A percentile compares a stretch with the other conserved stretches of the same genome.
Conservation (phyloP, 176 grass and related monocot genomes). For the Oryza punctata region DNA sequence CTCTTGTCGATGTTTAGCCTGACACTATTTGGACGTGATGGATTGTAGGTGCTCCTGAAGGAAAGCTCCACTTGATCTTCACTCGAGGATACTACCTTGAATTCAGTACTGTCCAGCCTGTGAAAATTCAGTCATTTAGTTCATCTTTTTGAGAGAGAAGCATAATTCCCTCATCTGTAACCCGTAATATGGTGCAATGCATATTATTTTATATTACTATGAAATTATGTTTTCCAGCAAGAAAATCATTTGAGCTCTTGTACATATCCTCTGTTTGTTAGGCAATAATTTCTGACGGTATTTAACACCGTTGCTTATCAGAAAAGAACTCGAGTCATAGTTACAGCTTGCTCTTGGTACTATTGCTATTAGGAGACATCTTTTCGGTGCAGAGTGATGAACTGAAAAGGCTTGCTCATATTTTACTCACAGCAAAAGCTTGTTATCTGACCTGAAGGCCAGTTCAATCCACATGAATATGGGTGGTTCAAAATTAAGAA, state of each 20-base stretch:
- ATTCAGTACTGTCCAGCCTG: constrained; percentile 62
- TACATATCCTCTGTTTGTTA: constrained; percentile 11
- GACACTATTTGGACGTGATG: constrained; percentile 31
- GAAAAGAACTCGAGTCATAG: neutral
- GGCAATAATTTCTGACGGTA: neutral
- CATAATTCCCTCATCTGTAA: neutral
- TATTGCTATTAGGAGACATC: neutral
- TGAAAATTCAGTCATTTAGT: neutral
- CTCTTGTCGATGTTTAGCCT: constrained; percentile 62
- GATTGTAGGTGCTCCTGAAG: constrained; percentile 64
- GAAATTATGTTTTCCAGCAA: neutral
- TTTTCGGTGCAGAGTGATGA: neutral
- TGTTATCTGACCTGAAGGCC: neutral
- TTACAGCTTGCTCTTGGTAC: neutral
- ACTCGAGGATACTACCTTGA: constrained; percentile 44
- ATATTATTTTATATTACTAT: neutral
- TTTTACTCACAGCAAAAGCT: neutral
- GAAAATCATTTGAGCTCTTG: neutral
- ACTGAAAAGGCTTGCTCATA: neutral
- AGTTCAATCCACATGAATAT: neutral
- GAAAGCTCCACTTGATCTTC: constrained; percentile 69
- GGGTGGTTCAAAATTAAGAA: neutral
- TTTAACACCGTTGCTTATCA: neutral
- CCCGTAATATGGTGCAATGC: neutral
- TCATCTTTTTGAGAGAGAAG: neutral